Percentiles rank a stretch among this genome's conserved stretches.
phyloP scores from a whole-genome alignment of 2,329 filamentous ascomycete species.

The Colletotrichum neosansevieriae region DNA sequence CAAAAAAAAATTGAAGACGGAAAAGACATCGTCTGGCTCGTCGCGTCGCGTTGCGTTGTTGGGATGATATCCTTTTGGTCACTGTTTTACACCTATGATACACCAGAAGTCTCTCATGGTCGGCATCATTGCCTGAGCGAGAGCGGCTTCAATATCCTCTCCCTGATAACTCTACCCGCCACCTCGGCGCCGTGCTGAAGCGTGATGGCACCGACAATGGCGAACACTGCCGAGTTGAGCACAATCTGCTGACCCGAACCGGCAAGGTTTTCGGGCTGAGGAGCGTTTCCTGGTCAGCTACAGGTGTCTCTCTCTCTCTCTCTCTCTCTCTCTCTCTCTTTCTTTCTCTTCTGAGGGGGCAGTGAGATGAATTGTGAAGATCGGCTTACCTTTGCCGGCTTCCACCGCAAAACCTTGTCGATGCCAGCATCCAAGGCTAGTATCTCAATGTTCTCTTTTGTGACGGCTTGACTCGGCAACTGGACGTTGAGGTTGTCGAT shows the following conservation, averaged over 20 bases:
- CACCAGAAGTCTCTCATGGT: slow-evolving; percentile 37
- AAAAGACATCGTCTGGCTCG: slow-evolving; percentile 2
- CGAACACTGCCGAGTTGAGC: slow-evolving; percentile 81
- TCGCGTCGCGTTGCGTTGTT: background rate
- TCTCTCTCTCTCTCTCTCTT: background rate
- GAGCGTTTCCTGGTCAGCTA: slow-evolving; percentile 12
- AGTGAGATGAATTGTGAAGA: background rate
- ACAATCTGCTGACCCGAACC: slow-evolving; percentile 81
- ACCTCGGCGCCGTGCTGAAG: slow-evolving; percentile 86
- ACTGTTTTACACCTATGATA: slow-evolving; percentile 42
- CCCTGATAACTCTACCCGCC: slow-evolving; percentile 79
- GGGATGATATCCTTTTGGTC: slow-evolving; percentile 34
- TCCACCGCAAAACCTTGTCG: slow-evolving; percentile 85
- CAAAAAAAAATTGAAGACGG: background rate
- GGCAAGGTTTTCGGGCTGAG: slow-evolving; percentile 73
- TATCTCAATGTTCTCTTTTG: slow-evolving; percentile 73
- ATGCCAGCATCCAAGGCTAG: slow-evolving; percentile 80
- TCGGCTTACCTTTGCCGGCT: slow-evolving; percentile 78
- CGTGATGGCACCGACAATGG: slow-evolving; percentile 89
- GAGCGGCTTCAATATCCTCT: slow-evolving; percentile 74
- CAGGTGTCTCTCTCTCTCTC: background rate
- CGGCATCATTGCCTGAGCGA: slow-evolving; percentile 31
- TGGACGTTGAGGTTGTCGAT: slow-evolving; percentile 76
- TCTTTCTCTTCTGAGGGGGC: background rate
- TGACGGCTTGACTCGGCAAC: slow-evolving; percentile 71